Evolutionary conservation across 768 basidiomycete genomes (phyloP).

Genomic region (Amanita polypyramis): DNA sequence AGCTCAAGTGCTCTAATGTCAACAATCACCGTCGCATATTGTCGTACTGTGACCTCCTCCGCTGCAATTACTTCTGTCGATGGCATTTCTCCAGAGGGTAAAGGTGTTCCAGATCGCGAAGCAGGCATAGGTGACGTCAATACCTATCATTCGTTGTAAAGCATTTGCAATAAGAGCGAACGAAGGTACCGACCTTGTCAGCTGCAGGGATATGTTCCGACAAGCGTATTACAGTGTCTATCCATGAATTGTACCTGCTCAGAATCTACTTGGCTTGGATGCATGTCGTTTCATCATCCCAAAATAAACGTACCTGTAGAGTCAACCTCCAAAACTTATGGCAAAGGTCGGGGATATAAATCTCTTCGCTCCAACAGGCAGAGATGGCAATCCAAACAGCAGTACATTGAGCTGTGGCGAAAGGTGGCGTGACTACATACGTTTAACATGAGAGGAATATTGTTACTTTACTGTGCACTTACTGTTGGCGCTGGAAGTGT

Average conservation of each 20-base stretch:
- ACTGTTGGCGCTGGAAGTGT: constrained; percentile 33
- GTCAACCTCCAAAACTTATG: constrained; percentile 88
- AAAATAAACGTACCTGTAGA: constrained; percentile 54
- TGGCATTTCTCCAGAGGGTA: constrained; percentile 33
- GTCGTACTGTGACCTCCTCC: constrained; percentile 57
- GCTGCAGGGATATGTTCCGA: constrained; percentile 11
- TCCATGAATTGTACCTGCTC: constrained; percentile 70
- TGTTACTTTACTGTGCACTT: constrained; percentile 5
- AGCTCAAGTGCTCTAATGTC: constrained; percentile 55
- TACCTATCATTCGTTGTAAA: background rate
- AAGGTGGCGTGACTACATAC: constrained; percentile 23
- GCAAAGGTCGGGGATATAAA: constrained; percentile 75
- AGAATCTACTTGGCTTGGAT: constrained; percentile 45
- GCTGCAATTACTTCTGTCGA: constrained; percentile 43
- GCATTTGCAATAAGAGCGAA: background rate
- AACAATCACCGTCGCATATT: constrained; percentile 54
- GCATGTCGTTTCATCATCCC: constrained; percentile 1
- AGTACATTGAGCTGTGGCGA: constrained; percentile 53
- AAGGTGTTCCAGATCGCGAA: constrained; percentile 45
- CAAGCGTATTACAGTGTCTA: constrained; percentile 43
- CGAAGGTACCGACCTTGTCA: background rate
- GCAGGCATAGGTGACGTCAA: constrained; percentile 16
- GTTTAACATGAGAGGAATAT: constrained; percentile 9
- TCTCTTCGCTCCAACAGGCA: constrained; percentile 78
- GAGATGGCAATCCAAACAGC: constrained; percentile 65